These are phyloP conservation scores for Martiniozyma abietophila DNA, from an alignment of 805 yeast species.

Conservation along the genomic window DNA sequence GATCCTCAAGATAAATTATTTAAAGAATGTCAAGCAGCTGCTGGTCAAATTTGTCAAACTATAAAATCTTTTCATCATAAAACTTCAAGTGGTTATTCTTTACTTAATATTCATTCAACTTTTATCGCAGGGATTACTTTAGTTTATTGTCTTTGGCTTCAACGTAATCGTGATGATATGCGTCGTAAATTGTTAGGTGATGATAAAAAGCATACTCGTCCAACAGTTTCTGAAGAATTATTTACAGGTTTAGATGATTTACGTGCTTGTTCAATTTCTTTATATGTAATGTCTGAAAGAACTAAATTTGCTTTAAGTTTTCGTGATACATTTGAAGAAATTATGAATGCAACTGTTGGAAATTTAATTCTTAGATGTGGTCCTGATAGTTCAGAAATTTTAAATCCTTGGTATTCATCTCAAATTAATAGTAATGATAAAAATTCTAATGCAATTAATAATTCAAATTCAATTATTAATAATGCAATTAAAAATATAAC, in stretches of 20 bases:
- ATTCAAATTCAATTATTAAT: too few species aligned
- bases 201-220: constrained; percentile 50
- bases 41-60: constrained; percentile 59
- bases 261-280: constrained; percentile 54
- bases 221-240: constrained; percentile 43
- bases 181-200: constrained; percentile 47
- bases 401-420: constrained; percentile 25
- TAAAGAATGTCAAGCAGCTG: constrained; percentile 62
- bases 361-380: constrained; percentile 56
- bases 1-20: constrained; percentile 54
- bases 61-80: constrained; percentile 56
- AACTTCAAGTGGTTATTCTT: constrained; percentile 54
- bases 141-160: constrained; percentile 57
- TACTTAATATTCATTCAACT: constrained; percentile 56
- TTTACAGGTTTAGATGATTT: constrained; percentile 52
- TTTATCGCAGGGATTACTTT: constrained; percentile 64
- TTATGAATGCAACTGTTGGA: constrained; percentile 56
- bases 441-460: too few species aligned
- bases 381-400: constrained; percentile 48
- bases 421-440: too few species aligned
- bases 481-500: too few species aligned
- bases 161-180: constrained; percentile 52
- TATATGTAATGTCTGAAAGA: constrained; percentile 59
- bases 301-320: constrained; percentile 52
- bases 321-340: constrained; percentile 59